Evolutionary conservation across 306 rosid species (phyloP).

Genomic region (Corylus heterophylla): DNA sequence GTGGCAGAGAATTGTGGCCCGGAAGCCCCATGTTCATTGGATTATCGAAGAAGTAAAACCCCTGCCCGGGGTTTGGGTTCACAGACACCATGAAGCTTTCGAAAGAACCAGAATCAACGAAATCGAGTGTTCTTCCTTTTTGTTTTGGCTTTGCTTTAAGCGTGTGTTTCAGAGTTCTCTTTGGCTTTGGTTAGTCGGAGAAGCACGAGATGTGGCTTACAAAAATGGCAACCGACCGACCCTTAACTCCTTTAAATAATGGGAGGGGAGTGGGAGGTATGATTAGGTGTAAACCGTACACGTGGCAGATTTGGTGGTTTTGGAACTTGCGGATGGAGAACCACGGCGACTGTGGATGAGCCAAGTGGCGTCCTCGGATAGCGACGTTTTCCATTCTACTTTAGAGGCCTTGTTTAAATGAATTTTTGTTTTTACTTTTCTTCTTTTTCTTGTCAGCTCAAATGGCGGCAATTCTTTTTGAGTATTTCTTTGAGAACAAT

Average conservation of each 20-base stretch:
- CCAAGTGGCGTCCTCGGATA: not conserved
- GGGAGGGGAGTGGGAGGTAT: not conserved
- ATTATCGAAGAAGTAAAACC: constrained; percentile 55
- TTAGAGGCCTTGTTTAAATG: too few relatives aligned
- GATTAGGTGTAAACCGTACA: not conserved
- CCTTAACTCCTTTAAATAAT: not conserved
- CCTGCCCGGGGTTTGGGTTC: constrained; percentile 63
- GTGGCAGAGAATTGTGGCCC: constrained; percentile 44
- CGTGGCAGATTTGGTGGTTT: not conserved
- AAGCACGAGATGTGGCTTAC: constrained; percentile 24
- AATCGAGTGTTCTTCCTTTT: not conserved
- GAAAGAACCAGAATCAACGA: not conserved
- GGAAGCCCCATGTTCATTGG: constrained; percentile 56
- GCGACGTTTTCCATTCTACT: not conserved
- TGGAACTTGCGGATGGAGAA: not conserved
- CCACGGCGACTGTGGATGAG: too few relatives aligned
- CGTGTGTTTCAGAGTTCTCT: not conserved
- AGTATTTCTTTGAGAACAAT: too few relatives aligned
- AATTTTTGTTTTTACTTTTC: too few relatives aligned
- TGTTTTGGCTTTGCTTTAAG: not conserved
- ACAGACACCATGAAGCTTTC: constrained; percentile 60
- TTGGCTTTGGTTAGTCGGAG: not conserved
- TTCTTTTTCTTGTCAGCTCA: too few relatives aligned
- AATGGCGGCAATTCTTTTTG: too few relatives aligned
- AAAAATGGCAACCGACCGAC: constrained; percentile 2